Evolutionary conservation across 129 eudicot genomes (phyloP).

Genomic region (Chrysanthemum seticuspe): DNA sequence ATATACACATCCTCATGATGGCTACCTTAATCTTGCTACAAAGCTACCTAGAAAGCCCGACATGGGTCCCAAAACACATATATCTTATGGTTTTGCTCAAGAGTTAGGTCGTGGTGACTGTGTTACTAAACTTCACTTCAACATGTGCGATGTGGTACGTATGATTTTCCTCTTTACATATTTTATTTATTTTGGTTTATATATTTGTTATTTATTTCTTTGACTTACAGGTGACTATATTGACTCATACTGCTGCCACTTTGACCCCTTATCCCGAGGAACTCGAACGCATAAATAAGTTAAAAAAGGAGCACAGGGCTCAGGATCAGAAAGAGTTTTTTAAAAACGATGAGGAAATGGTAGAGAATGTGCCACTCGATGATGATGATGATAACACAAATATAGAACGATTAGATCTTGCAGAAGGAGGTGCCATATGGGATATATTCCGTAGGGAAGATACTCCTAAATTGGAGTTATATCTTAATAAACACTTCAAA

Average conservation of each 20-base stretch:
- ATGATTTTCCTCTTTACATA: too few relatives aligned
- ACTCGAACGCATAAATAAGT: too few relatives aligned
- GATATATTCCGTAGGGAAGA: slow-evolving; percentile 76
- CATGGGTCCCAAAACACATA: slow-evolving; percentile 35
- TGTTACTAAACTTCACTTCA: slow-evolving; percentile 59
- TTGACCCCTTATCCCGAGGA: too few relatives aligned
- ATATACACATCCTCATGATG: too few relatives aligned
- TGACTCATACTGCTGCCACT: slow-evolving; percentile 35
- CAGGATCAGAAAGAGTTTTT: too few relatives aligned
- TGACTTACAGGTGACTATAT: slow-evolving; percentile 47
- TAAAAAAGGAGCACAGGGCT: too few relatives aligned
- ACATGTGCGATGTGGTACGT: slow-evolving; percentile 49
- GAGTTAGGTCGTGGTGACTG: slow-evolving; percentile 76
- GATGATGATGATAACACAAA: not conserved
- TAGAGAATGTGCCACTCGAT: not conserved
- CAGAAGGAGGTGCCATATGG: slow-evolving; percentile 73
- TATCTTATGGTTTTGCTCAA: slow-evolving; percentile 54
- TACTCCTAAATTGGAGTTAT: slow-evolving; percentile 53
- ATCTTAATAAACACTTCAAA: slow-evolving; percentile 47
- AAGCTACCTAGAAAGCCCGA: slow-evolving; percentile 33
- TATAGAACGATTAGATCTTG: slow-evolving; percentile 26
- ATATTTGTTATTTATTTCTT: too few relatives aligned
- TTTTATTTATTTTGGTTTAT: too few relatives aligned
- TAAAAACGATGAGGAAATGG: not conserved
- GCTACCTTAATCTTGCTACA: not conserved